Evolutionary conservation across 2,329 filamentous ascomycete species (phyloP), one percentile per base, ranked within the genome.

Genomic region (Stagonosporopsis rhizophila): DNA sequence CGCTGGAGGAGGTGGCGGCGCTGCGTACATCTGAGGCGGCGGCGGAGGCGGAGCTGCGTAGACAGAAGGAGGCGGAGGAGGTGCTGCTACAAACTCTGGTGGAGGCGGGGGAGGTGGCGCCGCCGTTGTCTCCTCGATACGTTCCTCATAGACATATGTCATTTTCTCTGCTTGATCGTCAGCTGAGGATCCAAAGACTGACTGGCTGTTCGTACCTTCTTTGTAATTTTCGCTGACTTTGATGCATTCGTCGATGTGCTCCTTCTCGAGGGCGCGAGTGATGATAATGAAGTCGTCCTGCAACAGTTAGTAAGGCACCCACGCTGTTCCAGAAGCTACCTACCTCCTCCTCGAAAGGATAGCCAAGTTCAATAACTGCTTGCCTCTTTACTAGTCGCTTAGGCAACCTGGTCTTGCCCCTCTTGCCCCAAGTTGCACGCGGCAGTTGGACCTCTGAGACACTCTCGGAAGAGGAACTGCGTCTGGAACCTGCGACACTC

Each of bases 221-320:
- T 80, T 80, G 77, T 91, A 92, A 28, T 89, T 87, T 68, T 92
- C 90, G 75, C 91, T 96, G 45, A 92, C 81, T 68, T 87, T 89
- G 67, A 97, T 89, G 40, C 97, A 83, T 68, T 96, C 90, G 66
- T 97, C 92, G 61, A 97, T 97, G 67, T 96, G 92, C 17, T 94
- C 87, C 67, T 96, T 93, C 15, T 91, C 90, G 5, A 98, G 83
- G 9, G 94, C 93, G 70, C 91, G 89, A 65, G 90, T 87, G 30
- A 98, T 87, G 48, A 96, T 85, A 66, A 95, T 87, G 20, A 89
- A 89, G 64, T 89, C 88, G 35, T 89, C 91, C 90, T 95, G 63
- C 7, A 6, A 32, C 30, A 52, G 48, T 66, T 61, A 84, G 78
- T 37, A 52, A 44, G 6, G 35, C 37, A 41, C 37, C 28, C 7